phyloP scores from a whole-genome alignment of 2,329 filamentous ascomycete genomes.

The Neonectria neomacrospora region DNA sequence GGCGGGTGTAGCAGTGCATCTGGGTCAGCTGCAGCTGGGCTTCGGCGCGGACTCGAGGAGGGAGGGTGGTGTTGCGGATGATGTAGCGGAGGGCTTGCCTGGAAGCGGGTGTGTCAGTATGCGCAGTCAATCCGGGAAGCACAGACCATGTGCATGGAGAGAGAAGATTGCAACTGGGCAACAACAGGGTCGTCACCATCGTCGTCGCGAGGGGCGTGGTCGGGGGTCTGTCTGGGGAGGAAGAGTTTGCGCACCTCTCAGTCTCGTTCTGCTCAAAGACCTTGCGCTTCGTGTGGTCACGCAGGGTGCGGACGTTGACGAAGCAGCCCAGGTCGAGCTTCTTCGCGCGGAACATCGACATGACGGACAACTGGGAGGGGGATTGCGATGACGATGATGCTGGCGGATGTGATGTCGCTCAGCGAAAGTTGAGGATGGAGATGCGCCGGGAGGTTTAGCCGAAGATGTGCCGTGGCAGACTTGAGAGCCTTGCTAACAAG shows the following conservation, averaged over 20 bases:
- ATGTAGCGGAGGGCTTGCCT: slow-evolving; percentile 95
- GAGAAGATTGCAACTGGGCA: background rate
- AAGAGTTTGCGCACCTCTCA: slow-evolving; percentile 73
- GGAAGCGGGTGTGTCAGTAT: slow-evolving; percentile 19
- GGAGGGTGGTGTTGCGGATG: slow-evolving; percentile 90
- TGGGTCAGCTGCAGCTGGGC: slow-evolving; percentile 92
- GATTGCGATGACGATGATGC: slow-evolving; percentile 28
- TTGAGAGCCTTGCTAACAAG: background rate
- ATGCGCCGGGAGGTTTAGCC: slow-evolving; percentile 23
- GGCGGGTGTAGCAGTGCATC: slow-evolving; percentile 95
- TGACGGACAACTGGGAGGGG: slow-evolving; percentile 54
- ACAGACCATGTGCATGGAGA: background rate
- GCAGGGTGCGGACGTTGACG: slow-evolving; percentile 85
- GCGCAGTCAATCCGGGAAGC: background rate
- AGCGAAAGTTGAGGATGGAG: slow-evolving; percentile 20
- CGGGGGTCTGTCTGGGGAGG: background rate
- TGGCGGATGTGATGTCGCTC: slow-evolving; percentile 25
- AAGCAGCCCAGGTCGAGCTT: slow-evolving; percentile 90
- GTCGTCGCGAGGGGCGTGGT: background rate
- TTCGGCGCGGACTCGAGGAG: slow-evolving; percentile 83
- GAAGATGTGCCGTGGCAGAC: slow-evolving; percentile 26
- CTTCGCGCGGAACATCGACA: slow-evolving; percentile 90
- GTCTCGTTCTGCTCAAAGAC: slow-evolving; percentile 88
- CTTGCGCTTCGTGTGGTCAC: slow-evolving; percentile 97
- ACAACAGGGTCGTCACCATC: background rate